These are phyloP conservation scores for Agrocybe pediades DNA, from an alignment of 768 basidiomycete species.

Conservation along the genomic window DNA sequence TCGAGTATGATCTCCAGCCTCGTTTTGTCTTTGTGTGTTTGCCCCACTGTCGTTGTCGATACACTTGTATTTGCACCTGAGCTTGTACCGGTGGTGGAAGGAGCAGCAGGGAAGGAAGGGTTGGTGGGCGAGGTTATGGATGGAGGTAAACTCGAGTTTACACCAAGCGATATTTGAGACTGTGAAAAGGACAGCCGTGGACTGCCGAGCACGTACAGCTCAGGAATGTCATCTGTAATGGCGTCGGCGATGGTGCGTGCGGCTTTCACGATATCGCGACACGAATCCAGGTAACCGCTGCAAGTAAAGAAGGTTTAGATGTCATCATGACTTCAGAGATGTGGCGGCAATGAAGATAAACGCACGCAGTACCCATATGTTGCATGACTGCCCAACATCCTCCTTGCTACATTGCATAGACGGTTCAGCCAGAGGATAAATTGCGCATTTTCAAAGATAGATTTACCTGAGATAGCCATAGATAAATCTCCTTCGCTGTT, in stretches of 20 bases:
- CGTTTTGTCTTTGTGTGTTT: conserved; percentile 37
- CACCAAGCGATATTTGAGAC: neutral
- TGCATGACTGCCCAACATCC: conserved; percentile 98
- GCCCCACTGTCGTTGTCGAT: too few species aligned
- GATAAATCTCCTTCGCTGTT: conserved; percentile 53
- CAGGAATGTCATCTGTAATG: conserved; percentile 71
- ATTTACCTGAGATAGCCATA: conserved; percentile 50
- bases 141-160: neutral
- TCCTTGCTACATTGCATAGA: too few species aligned
- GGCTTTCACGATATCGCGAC: conserved; percentile 76
- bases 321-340: neutral
- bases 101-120: neutral
- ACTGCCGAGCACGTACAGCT: conserved; percentile 87
- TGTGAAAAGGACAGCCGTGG: conserved; percentile 47
- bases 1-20: conserved; percentile 78
- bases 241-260: conserved; percentile 69
- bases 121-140: neutral
- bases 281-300: conserved; percentile 89
- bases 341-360: conserved; percentile 13
- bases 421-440: too few species aligned
- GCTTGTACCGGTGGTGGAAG: too few species aligned
- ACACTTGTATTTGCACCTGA: too few species aligned
- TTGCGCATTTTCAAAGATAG: too few species aligned
- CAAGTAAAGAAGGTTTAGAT: neutral
- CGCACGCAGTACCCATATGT: conserved; percentile 84